Percentiles rank a stretch among this genome's conserved stretches.
phyloP scores from a whole-genome alignment of 106 monocot species.

The Acorus gramineus region DNA sequence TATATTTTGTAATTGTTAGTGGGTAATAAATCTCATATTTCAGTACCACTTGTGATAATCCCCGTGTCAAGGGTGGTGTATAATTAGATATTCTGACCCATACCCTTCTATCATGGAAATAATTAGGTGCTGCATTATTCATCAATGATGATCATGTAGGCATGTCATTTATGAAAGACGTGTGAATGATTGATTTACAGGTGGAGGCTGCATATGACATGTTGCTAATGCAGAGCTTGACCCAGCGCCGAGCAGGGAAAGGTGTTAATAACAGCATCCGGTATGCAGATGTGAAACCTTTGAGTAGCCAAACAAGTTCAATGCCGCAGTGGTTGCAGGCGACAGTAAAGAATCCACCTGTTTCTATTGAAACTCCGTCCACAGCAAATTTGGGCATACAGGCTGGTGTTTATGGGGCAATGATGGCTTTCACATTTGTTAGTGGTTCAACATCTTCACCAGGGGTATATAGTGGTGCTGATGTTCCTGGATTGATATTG shows the following conservation, averaged over 20 bases:
- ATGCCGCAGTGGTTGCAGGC: constrained; percentile 68
- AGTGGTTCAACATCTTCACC: constrained; percentile 47
- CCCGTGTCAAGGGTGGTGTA: too few species aligned
- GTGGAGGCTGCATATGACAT: constrained; percentile 96
- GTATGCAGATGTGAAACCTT: constrained; percentile 92
- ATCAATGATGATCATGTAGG: background rate
- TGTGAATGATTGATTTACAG: constrained; percentile 30
- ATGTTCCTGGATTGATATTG: constrained; percentile 83
- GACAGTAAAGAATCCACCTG: constrained; percentile 43
- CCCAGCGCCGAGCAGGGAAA: constrained; percentile 77
- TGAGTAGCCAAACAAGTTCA: constrained; percentile 25
- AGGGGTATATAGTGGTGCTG: constrained; percentile 54
- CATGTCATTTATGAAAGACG: background rate
- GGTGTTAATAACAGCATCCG: constrained; percentile 64
- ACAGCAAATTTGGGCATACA: constrained; percentile 57
- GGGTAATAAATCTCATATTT: too few species aligned
- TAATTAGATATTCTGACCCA: too few species aligned
- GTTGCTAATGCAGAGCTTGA: constrained; percentile 90
- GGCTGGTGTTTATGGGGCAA: constrained; percentile 81
- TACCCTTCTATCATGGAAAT: background rate
- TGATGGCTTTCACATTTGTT: constrained; percentile 76
- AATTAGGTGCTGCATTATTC: background rate
- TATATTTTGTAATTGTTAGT: too few species aligned
- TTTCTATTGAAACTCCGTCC: constrained; percentile 76
- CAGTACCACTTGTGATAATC: too few species aligned